Percentiles rank a stretch among this genome's conserved stretches.
Evolutionary conservation across 1,284 basidiomycete genomes (phyloP).

Genomic region (Apiotrichum domesticum): DNA sequence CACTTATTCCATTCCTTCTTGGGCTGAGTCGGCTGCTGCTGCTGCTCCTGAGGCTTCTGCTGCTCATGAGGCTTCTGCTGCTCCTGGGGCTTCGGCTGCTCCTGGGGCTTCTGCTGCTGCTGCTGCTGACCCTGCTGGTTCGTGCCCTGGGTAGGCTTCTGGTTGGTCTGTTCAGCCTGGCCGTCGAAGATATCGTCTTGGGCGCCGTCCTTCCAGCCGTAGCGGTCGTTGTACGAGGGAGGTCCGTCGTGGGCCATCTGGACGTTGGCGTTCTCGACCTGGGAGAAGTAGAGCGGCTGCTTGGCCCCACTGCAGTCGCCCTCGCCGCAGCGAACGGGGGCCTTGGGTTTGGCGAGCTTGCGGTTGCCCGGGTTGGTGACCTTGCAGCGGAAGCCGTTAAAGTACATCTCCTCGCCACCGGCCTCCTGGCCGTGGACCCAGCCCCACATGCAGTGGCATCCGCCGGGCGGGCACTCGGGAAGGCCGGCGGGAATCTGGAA

Average conservation of each 20-base stretch:
- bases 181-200: constrained; percentile 46
- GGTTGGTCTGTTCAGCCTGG: neutral
- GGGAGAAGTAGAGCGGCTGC: constrained; percentile 42
- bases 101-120: too few species aligned
- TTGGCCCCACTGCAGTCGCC: constrained; percentile 28
- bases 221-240: constrained; percentile 43
- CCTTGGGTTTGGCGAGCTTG: constrained; percentile 20
- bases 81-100: too few species aligned
- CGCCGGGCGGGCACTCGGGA: constrained; percentile 53
- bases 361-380: constrained; percentile 24
- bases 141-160: too few species aligned
- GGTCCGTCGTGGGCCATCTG: constrained; percentile 30
- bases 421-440: constrained; percentile 42
- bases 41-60: too few species aligned
- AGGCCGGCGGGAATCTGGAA: constrained; percentile 61
- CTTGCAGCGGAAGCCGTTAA: constrained; percentile 36
- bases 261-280: constrained; percentile 39
- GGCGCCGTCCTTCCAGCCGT: constrained; percentile 46
- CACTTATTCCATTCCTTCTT: too few species aligned
- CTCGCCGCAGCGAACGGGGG: constrained; percentile 22
- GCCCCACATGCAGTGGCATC: too few species aligned
- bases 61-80: too few species aligned
- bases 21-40: too few species aligned
- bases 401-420: constrained; percentile 34
- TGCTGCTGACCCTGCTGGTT: too few species aligned